Evolutionary conservation across 2,329 filamentous ascomycete species (phyloP), one percentile per base, ranked within the genome.

Genomic region (Ilyonectria mors-panacis): DNA sequence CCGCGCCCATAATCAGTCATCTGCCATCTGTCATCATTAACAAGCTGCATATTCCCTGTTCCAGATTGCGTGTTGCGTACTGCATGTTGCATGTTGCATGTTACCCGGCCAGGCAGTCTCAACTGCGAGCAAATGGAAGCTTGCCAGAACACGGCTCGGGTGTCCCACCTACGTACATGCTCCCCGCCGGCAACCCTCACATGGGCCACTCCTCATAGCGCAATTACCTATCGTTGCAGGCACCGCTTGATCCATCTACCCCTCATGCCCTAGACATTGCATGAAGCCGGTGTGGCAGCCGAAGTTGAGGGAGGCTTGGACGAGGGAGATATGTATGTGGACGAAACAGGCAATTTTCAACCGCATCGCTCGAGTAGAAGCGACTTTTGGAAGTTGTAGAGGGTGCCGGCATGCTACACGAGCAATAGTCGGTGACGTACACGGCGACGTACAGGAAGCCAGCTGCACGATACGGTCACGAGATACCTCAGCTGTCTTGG

Each of bases 381-480:
- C 39, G 51, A 23, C n/a, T 42, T 17, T 30, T 19, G 23, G 47
- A 28, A 50, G 5, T 19, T 17, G 28, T 33, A 28, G 48, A 30
- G 9, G 45, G 48, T 33, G 26, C 9, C 28, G 26, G 48, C 42
- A 33, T 35, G 12, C 33, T 37, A 51, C 59, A 63, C 56, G 59
- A 56, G 33, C 39, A 55, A 10, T 48, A 48, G 45, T 48, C 45
- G 23, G n/a, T 10, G 28, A 42, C 35, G 23, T 26, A 45, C 21
- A 50, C 58, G 58, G 60, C 60, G 39, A 58, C 59, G 51, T 65
- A 48, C 53, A 55, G 33, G 23, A 59, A 47, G 47, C 51, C 39
- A 60, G 61, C 50, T 55, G 63, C 63, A 69, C 63, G 56, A 53
- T 59, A 47, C 63, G 65, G 61, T 66, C 60, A 50, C 59, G 39